Percentiles rank a stretch among this genome's conserved stretches.
Conservation (phyloP, 768 basidiomycete genomes). For the Suillus discolor region DNA sequence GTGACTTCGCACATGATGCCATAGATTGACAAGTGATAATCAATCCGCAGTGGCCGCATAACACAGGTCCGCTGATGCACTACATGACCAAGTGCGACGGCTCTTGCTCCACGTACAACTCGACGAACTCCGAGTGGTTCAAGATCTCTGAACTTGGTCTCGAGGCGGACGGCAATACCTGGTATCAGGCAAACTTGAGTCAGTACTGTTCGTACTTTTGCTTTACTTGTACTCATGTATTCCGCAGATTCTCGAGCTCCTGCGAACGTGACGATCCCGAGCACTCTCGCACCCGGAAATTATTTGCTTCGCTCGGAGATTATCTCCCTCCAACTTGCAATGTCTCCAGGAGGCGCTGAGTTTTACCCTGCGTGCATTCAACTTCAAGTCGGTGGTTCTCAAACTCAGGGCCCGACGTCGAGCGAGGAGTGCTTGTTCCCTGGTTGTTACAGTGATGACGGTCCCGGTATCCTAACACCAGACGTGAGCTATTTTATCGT, state of each 20-base stretch:
- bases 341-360: constrained; percentile 53
- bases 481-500: constrained; percentile 31
- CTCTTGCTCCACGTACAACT: constrained; percentile 61
- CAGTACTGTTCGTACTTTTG: constrained; percentile 24
- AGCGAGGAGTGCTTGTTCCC: constrained; percentile 58
- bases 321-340: constrained; percentile 73
- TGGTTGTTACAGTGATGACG: constrained; percentile 68
- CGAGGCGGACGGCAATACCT: constrained; percentile 36
- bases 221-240: constrained; percentile 4
- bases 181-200: constrained; percentile 57
- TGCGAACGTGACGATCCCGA: constrained; percentile 47
- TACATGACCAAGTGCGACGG: constrained; percentile 68
- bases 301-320: constrained; percentile 81
- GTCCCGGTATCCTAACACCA: constrained; percentile 67
- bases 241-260: constrained; percentile 38
- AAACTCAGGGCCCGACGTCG: constrained; percentile 20
- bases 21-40: not conserved
- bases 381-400: constrained; percentile 30
- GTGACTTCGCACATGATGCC: constrained; percentile 10
- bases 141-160: constrained; percentile 61
- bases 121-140: constrained; percentile 67
- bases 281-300: constrained; percentile 59
- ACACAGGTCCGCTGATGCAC: constrained; percentile 69
- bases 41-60: constrained; percentile 48
- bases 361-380: constrained; percentile 36